A percentile compares a stretch with the other conserved stretches of the same genome.
These are phyloP conservation scores for Candida oleophila DNA, from an alignment of 805 yeast species.

Conservation along the genomic window DNA sequence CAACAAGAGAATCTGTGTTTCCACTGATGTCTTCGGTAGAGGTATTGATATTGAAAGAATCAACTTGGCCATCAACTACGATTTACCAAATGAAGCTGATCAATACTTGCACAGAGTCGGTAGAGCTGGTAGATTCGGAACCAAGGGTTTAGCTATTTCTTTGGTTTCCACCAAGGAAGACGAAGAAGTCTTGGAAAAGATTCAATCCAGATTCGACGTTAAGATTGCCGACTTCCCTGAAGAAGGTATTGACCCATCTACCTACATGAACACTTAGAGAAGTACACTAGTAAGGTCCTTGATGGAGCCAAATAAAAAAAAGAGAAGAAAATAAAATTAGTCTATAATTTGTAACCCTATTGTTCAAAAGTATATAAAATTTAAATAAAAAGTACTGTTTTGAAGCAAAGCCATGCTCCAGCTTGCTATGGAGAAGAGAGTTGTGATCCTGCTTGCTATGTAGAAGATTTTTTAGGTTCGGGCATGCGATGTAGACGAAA, in stretches of 20 bases:
- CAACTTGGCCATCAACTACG: conserved; percentile 96
- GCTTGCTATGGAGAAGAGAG: neutral
- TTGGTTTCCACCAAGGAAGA: conserved; percentile 85
- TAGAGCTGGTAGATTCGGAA: conserved; percentile 99
- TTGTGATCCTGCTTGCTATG: neutral
- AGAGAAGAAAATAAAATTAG: neutral
- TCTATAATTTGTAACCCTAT: neutral
- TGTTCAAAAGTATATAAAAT: neutral
- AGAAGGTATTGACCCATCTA: conserved; percentile 96
- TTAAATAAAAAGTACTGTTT: neutral
- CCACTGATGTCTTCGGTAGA: conserved; percentile 98
- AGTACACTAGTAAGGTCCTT: neutral
- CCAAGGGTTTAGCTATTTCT: conserved; percentile 95
- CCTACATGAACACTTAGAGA: conserved; percentile 88
- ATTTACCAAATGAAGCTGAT: conserved; percentile 93
- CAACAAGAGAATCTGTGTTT: conserved; percentile 97
- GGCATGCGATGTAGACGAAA: too few species aligned
- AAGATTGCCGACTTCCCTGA: conserved; percentile 94
- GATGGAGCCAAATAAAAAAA: neutral
- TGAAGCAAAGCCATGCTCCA: neutral
- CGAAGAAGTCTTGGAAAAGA: conserved; percentile 84
- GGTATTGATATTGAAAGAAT: conserved; percentile 99
- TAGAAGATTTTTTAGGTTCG: too few species aligned
- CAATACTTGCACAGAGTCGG: conserved; percentile 99
- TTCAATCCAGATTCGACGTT: conserved; percentile 97